phyloP scores from a whole-genome alignment of 768 basidiomycete species.

The Boletales sp. region DNA sequence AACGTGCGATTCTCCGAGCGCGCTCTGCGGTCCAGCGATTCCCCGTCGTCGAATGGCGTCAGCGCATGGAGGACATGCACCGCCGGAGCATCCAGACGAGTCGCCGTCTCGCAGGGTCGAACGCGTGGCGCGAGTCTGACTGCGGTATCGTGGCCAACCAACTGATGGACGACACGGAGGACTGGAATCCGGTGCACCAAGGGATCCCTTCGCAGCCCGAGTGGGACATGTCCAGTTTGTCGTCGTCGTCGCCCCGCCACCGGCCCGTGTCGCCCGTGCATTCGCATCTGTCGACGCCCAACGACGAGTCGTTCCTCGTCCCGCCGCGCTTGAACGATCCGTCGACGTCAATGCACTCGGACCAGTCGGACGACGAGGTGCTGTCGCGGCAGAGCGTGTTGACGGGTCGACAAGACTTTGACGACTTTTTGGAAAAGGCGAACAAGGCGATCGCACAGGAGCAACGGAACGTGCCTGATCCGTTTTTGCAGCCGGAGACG shows the following conservation, averaged over 20 bases:
- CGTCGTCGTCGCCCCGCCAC: conserved; percentile 29
- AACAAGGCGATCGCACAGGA: conserved; percentile 82
- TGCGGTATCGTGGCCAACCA: conserved; percentile 43
- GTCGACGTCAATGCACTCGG: conserved; percentile 37
- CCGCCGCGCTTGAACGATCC: conserved; percentile 25
- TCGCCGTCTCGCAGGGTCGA: conserved; percentile 60
- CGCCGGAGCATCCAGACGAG: conserved; percentile 74
- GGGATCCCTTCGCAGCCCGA: conserved; percentile 67
- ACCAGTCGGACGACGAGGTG: conserved; percentile 61
- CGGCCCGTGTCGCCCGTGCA: conserved; percentile 57
- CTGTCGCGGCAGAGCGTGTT: conserved; percentile 37
- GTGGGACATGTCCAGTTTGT: conserved; percentile 65
- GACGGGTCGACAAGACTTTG: conserved; percentile 47
- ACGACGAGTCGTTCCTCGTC: conserved; percentile 39
- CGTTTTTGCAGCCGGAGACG: conserved; percentile 64
- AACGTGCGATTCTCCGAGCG: conserved; percentile 88
- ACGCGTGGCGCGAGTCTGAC: conserved; percentile 78
- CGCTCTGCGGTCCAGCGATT: conserved; percentile 94
- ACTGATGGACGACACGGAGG: conserved; percentile 64
- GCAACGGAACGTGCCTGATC: conserved; percentile 75
- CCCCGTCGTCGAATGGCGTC: conserved; percentile 97
- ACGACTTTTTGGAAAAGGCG: conserved; percentile 80
- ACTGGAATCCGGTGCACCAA: conserved; percentile 75
- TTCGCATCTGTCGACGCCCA: conserved; percentile 56
- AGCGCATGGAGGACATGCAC: conserved; percentile 94